These are phyloP conservation scores for Botrytis aclada DNA, from an alignment of 2,329 filamentous ascomycete genomes.

Conservation along the genomic window DNA sequence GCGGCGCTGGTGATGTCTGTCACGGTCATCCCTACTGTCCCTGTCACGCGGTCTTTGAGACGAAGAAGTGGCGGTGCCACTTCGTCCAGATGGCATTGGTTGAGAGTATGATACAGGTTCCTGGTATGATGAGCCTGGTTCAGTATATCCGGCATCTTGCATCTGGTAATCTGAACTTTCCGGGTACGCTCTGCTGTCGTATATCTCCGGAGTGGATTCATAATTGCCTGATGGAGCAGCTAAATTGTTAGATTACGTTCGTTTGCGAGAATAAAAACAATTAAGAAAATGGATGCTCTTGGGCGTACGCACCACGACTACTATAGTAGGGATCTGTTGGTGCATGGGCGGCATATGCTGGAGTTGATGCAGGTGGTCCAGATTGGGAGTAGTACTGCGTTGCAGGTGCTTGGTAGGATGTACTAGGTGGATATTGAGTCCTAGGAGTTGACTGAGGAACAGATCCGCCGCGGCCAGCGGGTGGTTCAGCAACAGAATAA, in stretches of 20 bases:
- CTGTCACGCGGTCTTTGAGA: conserved; percentile 28
- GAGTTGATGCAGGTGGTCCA: conserved; percentile 38
- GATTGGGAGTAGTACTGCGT: conserved; percentile 35
- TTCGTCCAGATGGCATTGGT: conserved; percentile 28
- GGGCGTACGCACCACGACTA: conserved; percentile 56
- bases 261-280: conserved; percentile 22
- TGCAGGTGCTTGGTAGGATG: conserved; percentile 24
- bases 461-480: conserved; percentile 21
- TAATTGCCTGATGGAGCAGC: conserved; percentile 31
- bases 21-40: conserved; percentile 33
- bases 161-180: conserved; percentile 22
- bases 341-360: conserved; percentile 42
- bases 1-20: conserved; percentile 30
- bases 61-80: conserved; percentile 29
- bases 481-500: conserved; percentile 27
- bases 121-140: conserved; percentile 27
- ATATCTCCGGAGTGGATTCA: conserved; percentile 25
- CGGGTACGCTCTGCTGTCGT: conserved; percentile 30
- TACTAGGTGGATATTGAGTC: conserved; percentile 21
- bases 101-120: conserved; percentile 29
- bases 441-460: conserved; percentile 22
- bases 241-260: conserved; percentile 38
- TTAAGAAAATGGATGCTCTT: conserved; percentile 27
- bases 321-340: conserved; percentile 50
- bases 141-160: conserved; percentile 20